Percentiles rank a stretch among this genome's conserved stretches.
Evolutionary conservation across 164 flowering plant species (phyloP).

Genomic region (Santalum album): DNA sequence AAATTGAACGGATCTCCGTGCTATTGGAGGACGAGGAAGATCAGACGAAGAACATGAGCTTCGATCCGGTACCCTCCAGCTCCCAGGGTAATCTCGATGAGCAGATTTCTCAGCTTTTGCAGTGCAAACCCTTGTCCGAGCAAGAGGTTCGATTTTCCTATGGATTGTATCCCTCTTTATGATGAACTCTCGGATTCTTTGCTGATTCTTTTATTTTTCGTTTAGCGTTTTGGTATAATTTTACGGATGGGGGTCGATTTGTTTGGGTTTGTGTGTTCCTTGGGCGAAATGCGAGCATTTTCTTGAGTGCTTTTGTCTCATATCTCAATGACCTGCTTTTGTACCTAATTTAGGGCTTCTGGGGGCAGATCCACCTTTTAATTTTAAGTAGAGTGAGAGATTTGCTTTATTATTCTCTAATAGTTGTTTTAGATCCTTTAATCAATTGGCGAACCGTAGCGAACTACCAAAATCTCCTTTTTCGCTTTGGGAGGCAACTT

Average conservation of each 20-base stretch:
- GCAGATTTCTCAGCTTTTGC: constrained; percentile 89
- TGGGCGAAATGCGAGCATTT: not conserved
- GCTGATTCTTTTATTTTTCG: not conserved
- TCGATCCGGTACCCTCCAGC: constrained; percentile 55
- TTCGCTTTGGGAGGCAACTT: too few species aligned
- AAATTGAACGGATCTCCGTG: too few species aligned
- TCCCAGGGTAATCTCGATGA: constrained; percentile 70
- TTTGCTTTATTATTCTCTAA: not conserved
- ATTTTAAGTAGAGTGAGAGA: too few species aligned
- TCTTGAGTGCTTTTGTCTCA: not conserved
- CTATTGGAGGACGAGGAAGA: too few species aligned
- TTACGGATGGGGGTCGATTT: constrained; percentile 15
- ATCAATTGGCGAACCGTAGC: too few species aligned
- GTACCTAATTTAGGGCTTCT: constrained; percentile 3
- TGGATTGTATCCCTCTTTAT: not conserved
- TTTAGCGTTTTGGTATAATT: not conserved
- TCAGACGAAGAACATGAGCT: constrained; percentile 38
- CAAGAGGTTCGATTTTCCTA: constrained; percentile 45
- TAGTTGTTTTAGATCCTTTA: too few species aligned
- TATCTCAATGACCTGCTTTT: constrained; percentile 13
- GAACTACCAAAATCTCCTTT: too few species aligned
- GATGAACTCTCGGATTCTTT: not conserved
- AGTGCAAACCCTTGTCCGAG: constrained; percentile 91
- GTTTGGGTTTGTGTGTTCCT: not conserved
- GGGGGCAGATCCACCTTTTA: not conserved